Base-by-base conservation (phyloP, 257 asterid genomes). In the Buddleja alternifolia region DNA sequence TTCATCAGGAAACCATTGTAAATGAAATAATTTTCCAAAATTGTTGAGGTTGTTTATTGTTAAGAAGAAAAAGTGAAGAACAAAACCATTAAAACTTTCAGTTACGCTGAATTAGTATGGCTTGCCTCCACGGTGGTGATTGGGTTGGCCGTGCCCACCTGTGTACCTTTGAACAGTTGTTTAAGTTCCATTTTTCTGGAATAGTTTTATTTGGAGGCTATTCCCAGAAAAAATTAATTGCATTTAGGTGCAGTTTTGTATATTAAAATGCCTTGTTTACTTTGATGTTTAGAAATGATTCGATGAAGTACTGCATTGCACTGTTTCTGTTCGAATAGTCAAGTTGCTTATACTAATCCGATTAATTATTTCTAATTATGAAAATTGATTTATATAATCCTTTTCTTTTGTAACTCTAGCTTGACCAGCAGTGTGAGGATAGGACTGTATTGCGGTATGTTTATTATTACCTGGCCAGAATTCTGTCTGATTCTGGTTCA, bases 351-450 rank as follows among this genome's bases (percentile, higher is more conserved):
- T 66, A 62, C 44, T 19, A 6, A 2, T 71, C 8, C 14, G 25
- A 23, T 34, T 10, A 50, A 14, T 32, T 24, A 10, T 48, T 17
- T 50, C 9, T 21, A 11, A 3, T 45, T 15, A 23, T 67, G 58
- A 56, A 66, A 42, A 25, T 37, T 82, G 71, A 77, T 70, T 70
- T 6, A 41, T 73, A 48, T 46, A 62, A 34, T 46, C 61, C 46
- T 78, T 81, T 59, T 45, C 53, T 64, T 72, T 77, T 66, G 65
- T 32, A 53, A 56, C 72, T 80, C 82, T n/a, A 91, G 99, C 99
- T 94, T 84, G 97, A 86, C 78, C 99, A 94, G 81, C 99, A 94
- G 81, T 91, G 99, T 54, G 99, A 91, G 83, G 99, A 94, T 76
- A 85, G 90, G 85, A 94, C 99, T 70, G 85, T 94, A 67, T 82